Evolutionary conservation across 345 rosid genomes (phyloP), one percentile per base, ranked within the genome.

Genomic region (Firmiana major): DNA sequence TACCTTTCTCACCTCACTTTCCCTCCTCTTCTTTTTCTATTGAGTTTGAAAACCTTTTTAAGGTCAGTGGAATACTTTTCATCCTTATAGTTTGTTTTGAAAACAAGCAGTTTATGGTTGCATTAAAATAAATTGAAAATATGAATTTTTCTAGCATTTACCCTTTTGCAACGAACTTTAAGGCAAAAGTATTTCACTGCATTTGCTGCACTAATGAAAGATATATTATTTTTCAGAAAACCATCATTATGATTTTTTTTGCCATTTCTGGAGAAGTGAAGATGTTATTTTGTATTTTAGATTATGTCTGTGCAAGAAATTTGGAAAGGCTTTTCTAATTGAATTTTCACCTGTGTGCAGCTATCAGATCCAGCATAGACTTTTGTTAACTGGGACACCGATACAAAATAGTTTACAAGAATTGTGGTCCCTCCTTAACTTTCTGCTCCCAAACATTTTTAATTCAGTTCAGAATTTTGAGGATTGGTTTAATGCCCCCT

Each of bases 401-500:
- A 96, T 96, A 67, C 99, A 96, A 87, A 96, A 96, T 79, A 92
- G 97, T 80, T 89, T 96, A 85, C 98, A 93, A 83, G 98, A 96
- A 82, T 80, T 96, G 34, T 96, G 98, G 99, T 90, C 99, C 62
- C 88, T 96, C 68, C 98, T 96, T 74, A 96, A 96, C 84, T 96
- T 93, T 85, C 97, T 96, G 70, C 99, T 96, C 71, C 99, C 99
- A 38, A 87, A 84, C 74, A 96, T 93, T 75, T 93, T 96, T 78
- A 96, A 96, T 86, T 96, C 99, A 3, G 94, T 90, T 75, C 86
- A 81, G 79, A 93, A 92, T 78, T 96, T 96, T 54, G 99, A 91
- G 89, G 99, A 96, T 79, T 96, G 99, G 99, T 96, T 96, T 83
- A 96, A 96, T 88, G 98, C 97, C 73, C 99, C 98, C 75, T 96